Conservation (phyloP, 768 basidiomycete genomes). For the Rhodosporidiobolus odoratus region DNA sequence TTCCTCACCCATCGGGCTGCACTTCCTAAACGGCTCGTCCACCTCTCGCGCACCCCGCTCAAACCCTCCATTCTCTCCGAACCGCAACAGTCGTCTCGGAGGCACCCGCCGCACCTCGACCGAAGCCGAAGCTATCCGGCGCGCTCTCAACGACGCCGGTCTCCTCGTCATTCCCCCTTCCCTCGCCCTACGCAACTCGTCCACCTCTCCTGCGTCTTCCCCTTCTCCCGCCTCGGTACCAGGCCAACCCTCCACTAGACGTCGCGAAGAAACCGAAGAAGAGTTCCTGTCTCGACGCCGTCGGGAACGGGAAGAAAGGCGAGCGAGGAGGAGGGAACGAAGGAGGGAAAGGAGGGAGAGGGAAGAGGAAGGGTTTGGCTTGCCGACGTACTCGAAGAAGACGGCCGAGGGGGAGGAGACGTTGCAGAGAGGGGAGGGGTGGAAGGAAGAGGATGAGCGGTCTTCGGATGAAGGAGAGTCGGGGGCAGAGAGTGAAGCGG, state of each 20-base stretch:
- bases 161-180: slow-evolving; percentile 1
- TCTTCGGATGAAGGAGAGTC: not conserved
- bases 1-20: too few relatives aligned
- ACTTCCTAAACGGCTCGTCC: too few relatives aligned
- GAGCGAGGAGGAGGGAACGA: slow-evolving; percentile 4
- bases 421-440: slow-evolving; percentile 19
- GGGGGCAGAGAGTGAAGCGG: not conserved
- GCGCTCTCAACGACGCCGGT: slow-evolving; percentile 14
- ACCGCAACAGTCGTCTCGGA: not conserved
- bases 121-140: not conserved
- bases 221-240: too few relatives aligned
- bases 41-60: too few relatives aligned
- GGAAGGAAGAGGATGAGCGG: slow-evolving; percentile 8
- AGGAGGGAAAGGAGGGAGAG: slow-evolving; percentile 12
- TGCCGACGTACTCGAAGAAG: slow-evolving; percentile 26
- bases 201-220: not conserved
- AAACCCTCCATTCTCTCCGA: not conserved
- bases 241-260: not conserved
- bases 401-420: slow-evolving; percentile 21
- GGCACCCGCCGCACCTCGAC: not conserved
- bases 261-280: not conserved
- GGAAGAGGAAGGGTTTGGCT: slow-evolving; percentile 19
- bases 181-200: not conserved
- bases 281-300: not conserved
- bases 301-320: slow-evolving; percentile 12